Evolutionary conservation across 495 filamentous ascomycete genomes (phyloP), one percentile per base, ranked within the genome.

Genomic region (Hypoxylon crocopeplum): DNA sequence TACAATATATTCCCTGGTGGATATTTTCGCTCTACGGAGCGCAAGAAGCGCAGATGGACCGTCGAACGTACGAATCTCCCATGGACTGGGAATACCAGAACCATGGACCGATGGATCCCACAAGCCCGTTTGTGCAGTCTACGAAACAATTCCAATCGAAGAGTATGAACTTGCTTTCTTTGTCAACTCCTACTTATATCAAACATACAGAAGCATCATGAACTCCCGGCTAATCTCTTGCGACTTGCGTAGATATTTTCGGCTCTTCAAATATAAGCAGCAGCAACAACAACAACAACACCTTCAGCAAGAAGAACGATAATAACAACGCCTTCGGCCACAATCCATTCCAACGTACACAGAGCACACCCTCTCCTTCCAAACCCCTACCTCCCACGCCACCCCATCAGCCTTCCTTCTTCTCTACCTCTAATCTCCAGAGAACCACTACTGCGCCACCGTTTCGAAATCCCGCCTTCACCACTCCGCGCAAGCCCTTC

Each of bases 391-490:
- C 74, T 21, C 72, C 64, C 40, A 69, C 71, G 19, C 72, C 69
- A 5, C 40, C 17, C 8, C 56, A 40, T 7, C 66, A 68, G 41
- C 24, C 68, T 5, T 72, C 72, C 2, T 49, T 68, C 1, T 70
- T 77, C 46, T 75, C 79, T 66, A 67, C 63, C 12, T 72, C 73
- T 6, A 56, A 69, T 36, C 37, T 73, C 3, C 64, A 63, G 5
- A 66, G 67, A 46, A 62, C 60, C n/a, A 67, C 72, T 2, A 66
- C 72, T 0, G 81, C 75, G 0, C 71, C 78, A 2, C 69, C 76
- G 12, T 92, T 89, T 60, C 83, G 82, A 46, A 88, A 86, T 66
- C 78, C 85, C 2, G 83, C 86, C 7, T 96, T 94, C 66, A 91
- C 82, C 21, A 96, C 89, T 5, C 92, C 91, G 2, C 88, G 89